Evolutionary conservation across 1,284 basidiomycete species (phyloP), one percentile per base, ranked within the genome.

Genomic region (Apiotrichum mycotoxinovorans): DNA sequence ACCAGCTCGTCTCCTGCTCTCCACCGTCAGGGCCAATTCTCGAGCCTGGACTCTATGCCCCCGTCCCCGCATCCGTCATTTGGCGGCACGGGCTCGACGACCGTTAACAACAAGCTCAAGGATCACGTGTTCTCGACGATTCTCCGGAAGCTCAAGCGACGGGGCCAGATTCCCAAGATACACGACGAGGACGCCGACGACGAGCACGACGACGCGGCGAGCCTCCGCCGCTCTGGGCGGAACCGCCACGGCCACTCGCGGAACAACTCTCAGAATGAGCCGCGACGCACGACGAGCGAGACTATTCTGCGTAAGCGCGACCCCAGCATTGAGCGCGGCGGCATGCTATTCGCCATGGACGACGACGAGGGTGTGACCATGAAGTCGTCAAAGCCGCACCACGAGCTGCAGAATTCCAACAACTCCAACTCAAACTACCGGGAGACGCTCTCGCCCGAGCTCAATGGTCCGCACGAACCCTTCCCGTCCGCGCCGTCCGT

Each of bases 81-180:
- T 66, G 88, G 87, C 38, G 93, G 93, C 3, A 89, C 86, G 1
- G 93, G 93, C 0, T 91, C 89, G 17, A 96, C 93, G 2, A 84
- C 86, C 45, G 92, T 96, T 55, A 96, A 97, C 74, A 91, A 88
- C 42, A 89, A 85, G 73, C 80, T 97, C 57, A 93, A 92, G 76
- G 91, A 96, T 69, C 91, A 94, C 64, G 89, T 97, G 45, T 93
- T 97, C 72, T 87, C 85, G 54, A 88, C 88, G 15, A 85, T 96
- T 33, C 79, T 96, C 58, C 82, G 86, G 33, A 82, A 86, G 35
- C 64, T 68, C 37, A 73, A 68, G 61, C 66, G 68, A 25, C 65
- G 65, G 0, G 20, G 62, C 18, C 58, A 66, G 33, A 3, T 10
- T 63, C n/a, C 57, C 35, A 18, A 23, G 25, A n/a, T 53, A 25